Evolutionary conservation across 2,329 filamentous ascomycete genomes (phyloP), one percentile per base, ranked within the genome.

Genomic region (Ilyonectria robusta): DNA sequence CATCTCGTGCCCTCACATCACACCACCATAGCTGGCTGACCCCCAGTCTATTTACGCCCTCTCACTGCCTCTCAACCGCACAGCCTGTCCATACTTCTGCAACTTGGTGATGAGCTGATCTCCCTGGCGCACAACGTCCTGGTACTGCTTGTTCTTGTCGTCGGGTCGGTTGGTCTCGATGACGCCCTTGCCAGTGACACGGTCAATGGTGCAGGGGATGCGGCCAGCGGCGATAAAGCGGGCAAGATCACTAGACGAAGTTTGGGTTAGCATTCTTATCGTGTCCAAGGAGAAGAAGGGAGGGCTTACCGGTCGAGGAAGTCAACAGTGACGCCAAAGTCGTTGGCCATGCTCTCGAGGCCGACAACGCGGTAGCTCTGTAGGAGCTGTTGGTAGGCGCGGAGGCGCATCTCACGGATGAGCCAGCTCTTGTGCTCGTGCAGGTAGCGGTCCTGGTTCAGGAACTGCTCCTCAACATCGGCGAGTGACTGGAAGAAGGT

Each of bases 101-200:
- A 99, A 86, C 88, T 99, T 99, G 65, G 96, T 99, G 80, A 99
- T 98, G 70, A 99, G 88, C 83, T 97, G 93, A 82, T 99, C 96
- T 35, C 96, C 96, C 81, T 98, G 96, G 85, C 96, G 96, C 68
- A 99, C 94, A 42, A 98, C 94, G 76, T 99, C 96, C 76, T 95
- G 93, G 83, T 99, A 99, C 85, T 99, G 96, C 88, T 97, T 98
- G 88, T 98, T 98, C 91, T 99, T 99, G 85, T 97, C 95, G 80
- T 98, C 96, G 9, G 95, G 95, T 61, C 96, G 89, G 85, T 98
- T 98, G 50, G 96, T 99, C 88, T 98, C 96, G 77, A 99, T 98
- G 75, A 98, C 93, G 59, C 95, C 95, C 81, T 97, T 96, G 73
- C 95, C 96, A 66, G 95, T 94, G 71, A 99, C 96, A 61, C 96